These are phyloP conservation scores for Mortierella alpina DNA, from an alignment of 192 early-diverging fungal species.

Conservation along the genomic window DNA sequence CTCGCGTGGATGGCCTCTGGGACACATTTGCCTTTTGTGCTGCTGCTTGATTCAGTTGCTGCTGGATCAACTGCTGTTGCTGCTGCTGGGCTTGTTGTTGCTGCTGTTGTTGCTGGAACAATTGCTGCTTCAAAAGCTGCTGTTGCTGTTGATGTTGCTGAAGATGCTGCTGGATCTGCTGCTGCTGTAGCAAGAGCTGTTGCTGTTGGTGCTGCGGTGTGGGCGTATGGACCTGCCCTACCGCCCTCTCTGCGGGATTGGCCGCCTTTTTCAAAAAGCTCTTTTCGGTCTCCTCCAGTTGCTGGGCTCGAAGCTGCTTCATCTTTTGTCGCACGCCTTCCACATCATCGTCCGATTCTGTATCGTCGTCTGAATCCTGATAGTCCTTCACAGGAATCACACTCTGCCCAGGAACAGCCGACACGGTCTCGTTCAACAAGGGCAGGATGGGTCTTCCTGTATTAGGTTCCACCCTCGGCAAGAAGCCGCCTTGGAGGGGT, in stretches of 20 bases:
- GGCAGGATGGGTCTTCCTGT: slow-evolving; percentile 49
- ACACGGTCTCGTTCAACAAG: slow-evolving; percentile 53
- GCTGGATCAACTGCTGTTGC: slow-evolving; percentile 42
- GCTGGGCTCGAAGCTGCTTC: slow-evolving; percentile 57
- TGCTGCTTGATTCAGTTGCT: slow-evolving; percentile 33
- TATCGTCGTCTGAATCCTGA: slow-evolving; percentile 59
- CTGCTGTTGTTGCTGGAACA: slow-evolving; percentile 41
- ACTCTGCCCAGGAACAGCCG: slow-evolving; percentile 50
- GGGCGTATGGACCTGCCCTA: background rate
- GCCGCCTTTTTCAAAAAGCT: slow-evolving; percentile 28
- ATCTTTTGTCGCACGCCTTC: slow-evolving; percentile 62
- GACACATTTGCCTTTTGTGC: background rate
- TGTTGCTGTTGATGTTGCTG: slow-evolving; percentile 48
- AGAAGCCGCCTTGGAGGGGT: slow-evolving; percentile 51
- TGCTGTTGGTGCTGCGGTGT: slow-evolving; percentile 35
- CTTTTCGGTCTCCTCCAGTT: slow-evolving; percentile 46
- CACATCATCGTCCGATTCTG: slow-evolving; percentile 65
- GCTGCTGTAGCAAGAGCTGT: slow-evolving; percentile 41
- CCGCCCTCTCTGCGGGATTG: background rate
- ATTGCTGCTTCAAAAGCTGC: slow-evolving; percentile 37
- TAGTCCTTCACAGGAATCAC: slow-evolving; percentile 50
- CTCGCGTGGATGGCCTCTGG: slow-evolving; percentile 13
- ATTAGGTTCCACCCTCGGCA: slow-evolving; percentile 44
- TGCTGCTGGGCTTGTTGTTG: slow-evolving; percentile 32
- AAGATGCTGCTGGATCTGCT: slow-evolving; percentile 39